Base-by-base conservation (phyloP, 2,329 filamentous ascomycete species). In the Pestalotiopsis fici region DNA sequence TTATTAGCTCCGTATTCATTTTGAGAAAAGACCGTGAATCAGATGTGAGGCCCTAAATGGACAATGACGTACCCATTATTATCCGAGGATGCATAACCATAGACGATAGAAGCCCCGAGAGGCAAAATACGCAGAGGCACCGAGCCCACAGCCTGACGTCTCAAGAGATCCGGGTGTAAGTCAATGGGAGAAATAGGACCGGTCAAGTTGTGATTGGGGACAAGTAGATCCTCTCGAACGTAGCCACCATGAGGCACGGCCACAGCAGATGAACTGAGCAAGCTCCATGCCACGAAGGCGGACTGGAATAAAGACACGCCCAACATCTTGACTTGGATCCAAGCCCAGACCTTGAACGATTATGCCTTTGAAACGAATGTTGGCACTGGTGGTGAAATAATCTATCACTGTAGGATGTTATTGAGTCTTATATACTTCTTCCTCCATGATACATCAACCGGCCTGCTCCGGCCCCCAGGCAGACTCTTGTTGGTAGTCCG, bases 21-120 rank as follows among this genome's bases (percentile, higher is more conserved):
- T 4, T 15, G 37, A 43, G 13, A 43, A 43, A 39, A 18, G 9
- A 43, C n/a, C 18, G 37, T 43, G 37, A n/a, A 43, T 43, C 37
- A 43, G 37, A n/a, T n/a, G n/a, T n/a, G 37, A 18, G 37, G 50
- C n/a, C 13, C 2, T n/a, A 55, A 55, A n/a, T 25, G 37, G 4
- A 9, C 25, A 15, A 9, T 27, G 39, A 57, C 50, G 15, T 64
- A 68, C 59, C 47, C 18, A 82, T 87, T 4, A 86, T 86, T 2
- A 92, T 79, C 39, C 74, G 76, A 67, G 4, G 67, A 68, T 4
- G 50, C 65, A 21, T 28, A 28, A 3, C 67, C 67, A 54, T 57
- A 68, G 4, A 66, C 60, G n/a, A 66, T 66, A 4, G 67, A 68
- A n/a, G 67, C 67, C 25, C 67, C 64, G 2, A 68, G 59, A 31